A percentile compares a stretch with the other conserved stretches of the same genome.
phyloP scores from a whole-genome alignment of 2,329 filamentous ascomycete genomes.

The Bipolaris zeicola region DNA sequence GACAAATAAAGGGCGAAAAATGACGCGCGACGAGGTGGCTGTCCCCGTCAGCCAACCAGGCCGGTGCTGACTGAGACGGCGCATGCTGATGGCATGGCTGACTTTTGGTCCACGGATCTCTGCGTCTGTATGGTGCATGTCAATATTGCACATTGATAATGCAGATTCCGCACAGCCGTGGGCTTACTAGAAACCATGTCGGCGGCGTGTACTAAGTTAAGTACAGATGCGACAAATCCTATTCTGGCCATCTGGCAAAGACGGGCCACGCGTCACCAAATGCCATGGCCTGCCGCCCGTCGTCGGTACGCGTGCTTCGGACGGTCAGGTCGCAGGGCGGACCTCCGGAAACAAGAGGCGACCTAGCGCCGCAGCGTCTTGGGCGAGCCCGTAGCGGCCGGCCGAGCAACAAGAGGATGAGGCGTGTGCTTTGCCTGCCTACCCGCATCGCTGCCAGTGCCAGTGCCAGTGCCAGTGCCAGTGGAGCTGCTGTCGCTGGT shows the following conservation, averaged over 20 bases:
- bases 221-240: too few relatives aligned
- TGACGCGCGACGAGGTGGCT: conserved; percentile 5
- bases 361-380: conserved; percentile 9
- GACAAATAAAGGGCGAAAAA: conserved; percentile 10
- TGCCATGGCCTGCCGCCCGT: not conserved
- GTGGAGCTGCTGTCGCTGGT: not conserved
- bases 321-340: conserved; percentile 12
- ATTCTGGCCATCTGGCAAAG: not conserved
- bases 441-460: too few relatives aligned
- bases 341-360: conserved; percentile 4
- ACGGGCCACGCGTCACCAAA: conserved; percentile 11
- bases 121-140: not conserved
- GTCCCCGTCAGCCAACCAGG: not conserved
- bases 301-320: not conserved
- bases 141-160: too few relatives aligned
- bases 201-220: not conserved
- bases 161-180: too few relatives aligned
- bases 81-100: not conserved
- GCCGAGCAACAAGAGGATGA: conserved; percentile 12
- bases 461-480: too few relatives aligned
- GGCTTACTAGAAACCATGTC: too few relatives aligned
- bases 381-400: conserved; percentile 16
- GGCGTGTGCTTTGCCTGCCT: conserved; percentile 14
- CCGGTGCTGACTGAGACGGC: conserved; percentile 12
- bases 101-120: not conserved